Base-by-base conservation (phyloP, 768 basidiomycete genomes). In the Tylopilus sp. region DNA sequence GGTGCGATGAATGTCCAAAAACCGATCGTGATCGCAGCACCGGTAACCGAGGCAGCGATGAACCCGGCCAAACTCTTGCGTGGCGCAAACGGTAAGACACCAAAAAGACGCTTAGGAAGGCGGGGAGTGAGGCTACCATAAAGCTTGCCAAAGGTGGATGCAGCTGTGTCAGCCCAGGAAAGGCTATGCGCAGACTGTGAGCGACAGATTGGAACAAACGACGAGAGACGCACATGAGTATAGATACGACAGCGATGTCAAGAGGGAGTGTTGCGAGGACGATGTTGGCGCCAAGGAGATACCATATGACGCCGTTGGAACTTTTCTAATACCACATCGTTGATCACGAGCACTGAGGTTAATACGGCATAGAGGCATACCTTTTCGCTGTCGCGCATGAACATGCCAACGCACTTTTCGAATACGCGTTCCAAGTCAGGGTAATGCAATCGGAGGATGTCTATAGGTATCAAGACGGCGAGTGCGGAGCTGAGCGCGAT, bases 121-220 rank as follows among this genome's bases (percentile, higher is more conserved):
- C 71, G 77, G 0, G 81, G 79, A 0, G 91, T 91, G 41, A 72
- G 70, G n/a, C 74, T 72, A 36, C 91, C 91, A 66, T 81, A 91
- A 30, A 91, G 73, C n/a, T 94, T 83, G 40, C 94, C 94, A 57
- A 95, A 74, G 12, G 91, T 95, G 10, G 94, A 95, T 6, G 94
- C 94, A 17, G 92, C 84, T 1, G 94, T 95, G 68, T 97, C 94
- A 0, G 91, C 93, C 94, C 94, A 97, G 28, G 92, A 93, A 43
- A 97, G 82, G 55, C 93, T 95, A 60, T 33, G 30, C 0, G 21
- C 0, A 20, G 12, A 18, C 3, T 17, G 35, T 22, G 15, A 17
- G 50, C 9, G 7, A 18, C 48, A 3, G 35, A n/a, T 26, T 35
- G 23, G 55, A 3, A 51, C n/a, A 17, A 26, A 18, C 6, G 23